These are phyloP conservation scores for Termitomyces sp. DNA, from an alignment of 768 basidiomycete species.

Conservation along the genomic window DNA sequence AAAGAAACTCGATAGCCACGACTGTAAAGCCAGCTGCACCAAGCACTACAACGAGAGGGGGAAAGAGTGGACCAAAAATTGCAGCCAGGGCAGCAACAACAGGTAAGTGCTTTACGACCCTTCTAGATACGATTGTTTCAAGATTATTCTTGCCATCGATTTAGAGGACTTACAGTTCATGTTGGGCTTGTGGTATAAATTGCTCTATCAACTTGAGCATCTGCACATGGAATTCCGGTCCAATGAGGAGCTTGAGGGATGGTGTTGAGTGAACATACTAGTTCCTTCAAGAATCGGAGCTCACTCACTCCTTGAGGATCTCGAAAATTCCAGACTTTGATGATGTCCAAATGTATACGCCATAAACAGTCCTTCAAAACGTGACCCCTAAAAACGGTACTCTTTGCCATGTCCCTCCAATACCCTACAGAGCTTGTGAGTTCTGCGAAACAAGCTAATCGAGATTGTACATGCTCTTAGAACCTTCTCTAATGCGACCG, in stretches of 20 bases:
- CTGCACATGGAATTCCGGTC: background rate
- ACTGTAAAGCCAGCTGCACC: background rate
- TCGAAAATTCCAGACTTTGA: slow-evolving; percentile 1
- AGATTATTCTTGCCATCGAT: background rate
- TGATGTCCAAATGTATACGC: slow-evolving; percentile 1
- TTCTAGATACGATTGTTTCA: background rate
- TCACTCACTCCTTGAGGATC: background rate
- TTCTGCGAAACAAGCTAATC: background rate
- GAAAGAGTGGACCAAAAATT: background rate
- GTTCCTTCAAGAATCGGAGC: background rate
- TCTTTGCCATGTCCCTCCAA: slow-evolving; percentile 1
- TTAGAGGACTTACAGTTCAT: background rate
- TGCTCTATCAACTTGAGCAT: background rate
- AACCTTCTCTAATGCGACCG: background rate
- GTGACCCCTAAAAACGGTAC: background rate
- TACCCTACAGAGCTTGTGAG: background rate
- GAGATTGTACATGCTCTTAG: background rate
- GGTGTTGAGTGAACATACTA: background rate
- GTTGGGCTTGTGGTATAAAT: background rate
- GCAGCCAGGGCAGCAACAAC: background rate
- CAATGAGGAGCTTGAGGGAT: background rate
- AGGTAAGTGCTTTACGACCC: background rate
- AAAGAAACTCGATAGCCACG: background rate
- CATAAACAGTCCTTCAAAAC: background rate
- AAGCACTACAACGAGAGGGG: background rate